Evolutionary conservation across 2,329 filamentous ascomycete species (phyloP).

Genomic region (Parafenestella ontariensis): DNA sequence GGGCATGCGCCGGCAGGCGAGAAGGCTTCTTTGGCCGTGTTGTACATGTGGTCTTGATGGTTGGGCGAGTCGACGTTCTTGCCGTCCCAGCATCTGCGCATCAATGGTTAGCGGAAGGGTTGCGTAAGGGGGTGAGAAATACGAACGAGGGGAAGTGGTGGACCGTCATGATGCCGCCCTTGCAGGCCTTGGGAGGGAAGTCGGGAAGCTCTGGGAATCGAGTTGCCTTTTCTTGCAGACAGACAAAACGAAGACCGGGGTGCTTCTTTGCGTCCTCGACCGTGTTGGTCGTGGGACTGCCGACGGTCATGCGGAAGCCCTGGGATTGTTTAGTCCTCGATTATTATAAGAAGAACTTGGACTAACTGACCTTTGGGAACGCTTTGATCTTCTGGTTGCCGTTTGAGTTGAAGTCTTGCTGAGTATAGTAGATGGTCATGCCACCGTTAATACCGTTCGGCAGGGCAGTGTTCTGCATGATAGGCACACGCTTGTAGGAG

Average conservation of each 20-base stretch:
- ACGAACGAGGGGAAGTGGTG: conserved; percentile 34
- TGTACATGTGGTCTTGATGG: conserved; percentile 52
- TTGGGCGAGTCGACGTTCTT: conserved; percentile 62
- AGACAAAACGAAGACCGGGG: conserved; percentile 36
- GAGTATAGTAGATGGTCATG: conserved; percentile 43
- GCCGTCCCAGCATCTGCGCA: conserved; percentile 68
- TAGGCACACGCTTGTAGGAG: conserved; percentile 37
- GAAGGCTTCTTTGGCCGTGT: conserved; percentile 31
- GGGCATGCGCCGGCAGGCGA: conserved; percentile 28
- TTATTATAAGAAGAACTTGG: neutral
- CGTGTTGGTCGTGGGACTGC: conserved; percentile 38
- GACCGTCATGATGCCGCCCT: conserved; percentile 37
- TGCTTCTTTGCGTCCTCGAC: conserved; percentile 24
- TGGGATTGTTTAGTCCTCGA: conserved; percentile 8
- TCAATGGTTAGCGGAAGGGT: conserved; percentile 24
- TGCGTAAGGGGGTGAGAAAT: neutral
- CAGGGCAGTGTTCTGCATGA: conserved; percentile 34
- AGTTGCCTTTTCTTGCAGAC: conserved; percentile 36
- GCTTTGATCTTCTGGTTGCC: conserved; percentile 39
- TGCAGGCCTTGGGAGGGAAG: conserved; percentile 35
- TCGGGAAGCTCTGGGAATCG: conserved; percentile 35
- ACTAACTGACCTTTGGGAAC: conserved; percentile 23
- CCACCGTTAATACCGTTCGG: conserved; percentile 38
- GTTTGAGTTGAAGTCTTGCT: conserved; percentile 48
- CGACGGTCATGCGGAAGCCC: conserved; percentile 45